phyloP scores from a whole-genome alignment of 2,329 filamentous ascomycete species.

The Pseudopithomyces maydicus region DNA sequence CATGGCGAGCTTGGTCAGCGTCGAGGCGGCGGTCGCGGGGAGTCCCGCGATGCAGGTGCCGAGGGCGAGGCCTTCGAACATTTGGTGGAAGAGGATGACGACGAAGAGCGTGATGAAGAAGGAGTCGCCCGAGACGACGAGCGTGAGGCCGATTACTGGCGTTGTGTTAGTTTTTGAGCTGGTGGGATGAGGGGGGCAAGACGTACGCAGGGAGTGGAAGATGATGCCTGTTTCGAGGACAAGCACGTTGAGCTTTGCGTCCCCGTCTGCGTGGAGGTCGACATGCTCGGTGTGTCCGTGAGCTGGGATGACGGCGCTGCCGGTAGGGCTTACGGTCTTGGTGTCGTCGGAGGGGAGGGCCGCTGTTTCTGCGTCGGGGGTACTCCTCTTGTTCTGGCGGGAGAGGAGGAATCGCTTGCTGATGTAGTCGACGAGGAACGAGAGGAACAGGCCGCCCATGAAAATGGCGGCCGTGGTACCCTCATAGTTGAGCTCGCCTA shows the following conservation, averaged over 20 bases:
- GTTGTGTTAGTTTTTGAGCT: neutral
- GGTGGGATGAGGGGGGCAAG: neutral
- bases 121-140: constrained; percentile 59
- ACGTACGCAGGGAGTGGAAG: constrained; percentile 72
- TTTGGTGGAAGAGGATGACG: constrained; percentile 78
- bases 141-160: constrained; percentile 66
- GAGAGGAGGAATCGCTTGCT: constrained; percentile 63
- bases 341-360: constrained; percentile 9
- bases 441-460: constrained; percentile 75
- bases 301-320: constrained; percentile 20
- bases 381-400: constrained; percentile 29
- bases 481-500: constrained; percentile 71
- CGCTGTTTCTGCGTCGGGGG: constrained; percentile 19
- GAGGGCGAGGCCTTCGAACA: constrained; percentile 78
- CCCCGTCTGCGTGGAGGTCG: constrained; percentile 24
- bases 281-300: constrained; percentile 20
- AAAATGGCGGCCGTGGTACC: constrained; percentile 71
- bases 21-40: constrained; percentile 41
- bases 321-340: constrained; percentile 20
- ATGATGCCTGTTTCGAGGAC: constrained; percentile 76
- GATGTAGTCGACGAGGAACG: constrained; percentile 72
- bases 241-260: constrained; percentile 63
- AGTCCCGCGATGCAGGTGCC: constrained; percentile 72
- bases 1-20: constrained; percentile 63
- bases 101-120: constrained; percentile 58